phyloP scores from a whole-genome alignment of 2,329 filamentous ascomycete genomes.

The Sporothrix luriei region DNA sequence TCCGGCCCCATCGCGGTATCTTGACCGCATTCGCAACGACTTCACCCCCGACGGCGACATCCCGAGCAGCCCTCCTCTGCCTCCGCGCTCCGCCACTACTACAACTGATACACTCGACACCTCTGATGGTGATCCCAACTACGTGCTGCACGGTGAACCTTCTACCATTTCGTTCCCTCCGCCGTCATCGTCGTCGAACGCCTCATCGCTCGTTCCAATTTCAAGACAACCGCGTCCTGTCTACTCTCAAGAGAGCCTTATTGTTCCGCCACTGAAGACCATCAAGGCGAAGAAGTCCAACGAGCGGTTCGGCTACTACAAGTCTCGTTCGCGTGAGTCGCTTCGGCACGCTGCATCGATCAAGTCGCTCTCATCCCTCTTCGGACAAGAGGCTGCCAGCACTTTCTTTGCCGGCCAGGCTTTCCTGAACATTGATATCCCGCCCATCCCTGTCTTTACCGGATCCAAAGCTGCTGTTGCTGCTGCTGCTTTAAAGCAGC shows the following conservation, averaged over 20 bases:
- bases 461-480: constrained; percentile 29
- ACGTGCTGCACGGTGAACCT: constrained; percentile 54
- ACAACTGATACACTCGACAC: constrained; percentile 43
- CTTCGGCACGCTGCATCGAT: constrained; percentile 50
- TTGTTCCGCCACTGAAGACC: constrained; percentile 59
- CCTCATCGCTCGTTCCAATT: constrained; percentile 43
- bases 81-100: constrained; percentile 36
- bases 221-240: constrained; percentile 45
- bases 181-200: constrained; percentile 39
- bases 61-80: constrained; percentile 33
- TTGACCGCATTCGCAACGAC: constrained; percentile 22
- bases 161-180: constrained; percentile 41
- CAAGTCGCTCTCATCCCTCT: constrained; percentile 58
- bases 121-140: constrained; percentile 54
- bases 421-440: constrained; percentile 45
- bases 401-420: constrained; percentile 47
- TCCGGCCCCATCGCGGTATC: constrained; percentile 29
- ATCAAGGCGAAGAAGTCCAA: constrained; percentile 50
- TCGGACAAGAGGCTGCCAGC: constrained; percentile 51
- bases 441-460: constrained; percentile 41
- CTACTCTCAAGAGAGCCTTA: constrained; percentile 64
- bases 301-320: constrained; percentile 55
- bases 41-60: constrained; percentile 13
- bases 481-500: not conserved
- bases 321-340: constrained; percentile 56